phyloP scores from a whole-genome alignment of 306 rosid species.

The Cotoneaster glaucophyllus region DNA sequence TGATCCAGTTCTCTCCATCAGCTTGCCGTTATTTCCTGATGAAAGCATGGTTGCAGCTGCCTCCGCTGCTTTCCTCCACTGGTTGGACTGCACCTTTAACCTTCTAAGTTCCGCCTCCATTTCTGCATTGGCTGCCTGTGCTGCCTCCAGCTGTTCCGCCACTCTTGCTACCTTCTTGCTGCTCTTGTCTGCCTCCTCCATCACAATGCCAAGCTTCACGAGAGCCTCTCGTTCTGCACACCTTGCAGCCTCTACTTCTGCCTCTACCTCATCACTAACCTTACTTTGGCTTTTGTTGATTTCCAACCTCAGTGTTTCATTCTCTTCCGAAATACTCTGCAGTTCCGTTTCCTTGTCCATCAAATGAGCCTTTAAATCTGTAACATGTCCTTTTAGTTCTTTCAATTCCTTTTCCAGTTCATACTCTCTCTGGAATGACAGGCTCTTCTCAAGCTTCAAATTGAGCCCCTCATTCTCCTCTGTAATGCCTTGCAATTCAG shows the following conservation, averaged over 20 bases:
- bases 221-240: constrained; percentile 53
- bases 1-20: constrained; percentile 67
- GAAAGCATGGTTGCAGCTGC: constrained; percentile 96
- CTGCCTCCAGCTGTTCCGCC: constrained; percentile 71
- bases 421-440: constrained; percentile 39
- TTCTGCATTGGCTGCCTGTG: constrained; percentile 60
- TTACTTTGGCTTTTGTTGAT: constrained; percentile 40
- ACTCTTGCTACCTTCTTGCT: constrained; percentile 59
- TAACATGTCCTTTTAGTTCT: constrained; percentile 43
- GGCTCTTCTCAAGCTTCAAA: constrained; percentile 39
- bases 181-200: constrained; percentile 75
- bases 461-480: constrained; percentile 83
- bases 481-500: constrained; percentile 74
- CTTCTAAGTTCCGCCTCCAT: constrained; percentile 78
- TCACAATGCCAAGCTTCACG: constrained; percentile 54
- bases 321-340: constrained; percentile 73
- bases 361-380: constrained; percentile 49
- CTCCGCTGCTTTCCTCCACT: constrained; percentile 98
- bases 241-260: constrained; percentile 52
- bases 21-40: constrained; percentile 65
- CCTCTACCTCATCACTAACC: constrained; percentile 32
- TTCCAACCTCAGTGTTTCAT: constrained; percentile 58
- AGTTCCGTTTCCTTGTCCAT: constrained; percentile 85
- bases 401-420: constrained; percentile 46
- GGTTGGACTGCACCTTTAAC: constrained; percentile 85